Percentiles rank a stretch among this genome's conserved stretches.
Evolutionary conservation across 1,284 basidiomycete species (phyloP).

Genomic region (Trametes polyzona): DNA sequence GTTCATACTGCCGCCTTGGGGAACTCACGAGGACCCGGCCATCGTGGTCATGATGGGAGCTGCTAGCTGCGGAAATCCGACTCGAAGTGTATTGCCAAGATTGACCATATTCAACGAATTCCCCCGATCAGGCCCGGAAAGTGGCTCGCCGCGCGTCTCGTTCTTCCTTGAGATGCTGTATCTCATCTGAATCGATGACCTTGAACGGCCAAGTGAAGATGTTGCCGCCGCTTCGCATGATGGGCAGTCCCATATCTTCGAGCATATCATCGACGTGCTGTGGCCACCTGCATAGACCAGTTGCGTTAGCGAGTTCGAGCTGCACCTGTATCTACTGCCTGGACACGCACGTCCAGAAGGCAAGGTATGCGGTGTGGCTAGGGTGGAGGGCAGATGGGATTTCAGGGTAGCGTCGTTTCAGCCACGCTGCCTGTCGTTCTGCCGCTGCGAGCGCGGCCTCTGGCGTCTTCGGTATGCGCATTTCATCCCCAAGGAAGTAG

Average conservation of each 20-base stretch:
- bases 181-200: conserved; percentile 50
- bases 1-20: too few relatives aligned
- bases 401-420: conserved; percentile 53
- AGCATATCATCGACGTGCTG: conserved; percentile 58
- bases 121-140: too few relatives aligned
- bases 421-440: conserved; percentile 51
- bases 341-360: conserved; percentile 49
- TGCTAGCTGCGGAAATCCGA: too few relatives aligned
- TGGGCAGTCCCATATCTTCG: conserved; percentile 57
- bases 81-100: too few relatives aligned
- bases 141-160: conserved; percentile 17
- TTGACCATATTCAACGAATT: too few relatives aligned
- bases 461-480: conserved; percentile 48
- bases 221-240: conserved; percentile 57
- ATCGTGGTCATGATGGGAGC: too few relatives aligned
- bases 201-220: conserved; percentile 65
- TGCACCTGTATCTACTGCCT: not conserved
- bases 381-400: conserved; percentile 47
- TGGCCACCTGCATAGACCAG: conserved; percentile 49
- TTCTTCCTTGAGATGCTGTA: conserved; percentile 50
- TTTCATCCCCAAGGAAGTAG: conserved; percentile 56
- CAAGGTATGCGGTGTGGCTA: conserved; percentile 48
- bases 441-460: conserved; percentile 48
- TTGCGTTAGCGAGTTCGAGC: not conserved
- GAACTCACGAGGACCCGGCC: too few relatives aligned